Evolutionary conservation across 768 basidiomycete genomes (phyloP).

Genomic region (Dioszegia hungarica): DNA sequence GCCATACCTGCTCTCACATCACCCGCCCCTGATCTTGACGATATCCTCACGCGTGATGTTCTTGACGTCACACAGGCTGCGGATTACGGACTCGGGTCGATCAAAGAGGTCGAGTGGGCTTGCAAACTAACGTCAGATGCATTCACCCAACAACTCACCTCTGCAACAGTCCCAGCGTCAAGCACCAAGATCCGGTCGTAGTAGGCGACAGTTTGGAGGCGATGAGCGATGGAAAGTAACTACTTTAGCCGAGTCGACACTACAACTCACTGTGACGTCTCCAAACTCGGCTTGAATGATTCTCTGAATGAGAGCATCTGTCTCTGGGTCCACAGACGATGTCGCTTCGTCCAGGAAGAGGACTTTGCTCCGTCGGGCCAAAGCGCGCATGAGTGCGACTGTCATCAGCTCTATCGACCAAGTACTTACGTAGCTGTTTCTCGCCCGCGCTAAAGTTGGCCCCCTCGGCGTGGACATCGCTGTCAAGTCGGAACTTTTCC

Average conservation of each 20-base stretch:
- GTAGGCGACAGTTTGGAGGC: slow-evolving; percentile 41
- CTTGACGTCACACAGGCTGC: slow-evolving; percentile 10
- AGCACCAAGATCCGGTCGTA: slow-evolving; percentile 47
- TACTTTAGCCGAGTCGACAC: background rate
- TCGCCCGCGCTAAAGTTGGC: slow-evolving; percentile 64
- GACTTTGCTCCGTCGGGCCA: slow-evolving; percentile 60
- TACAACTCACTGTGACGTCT: slow-evolving; percentile 21
- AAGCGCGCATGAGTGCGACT: slow-evolving; percentile 59
- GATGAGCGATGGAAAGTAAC: slow-evolving; percentile 35
- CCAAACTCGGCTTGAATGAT: slow-evolving; percentile 62
- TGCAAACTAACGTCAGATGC: background rate
- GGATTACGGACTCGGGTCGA: background rate
- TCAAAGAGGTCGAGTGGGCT: background rate
- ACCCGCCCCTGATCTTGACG: background rate
- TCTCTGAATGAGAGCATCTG: slow-evolving; percentile 59
- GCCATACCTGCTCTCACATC: no score
- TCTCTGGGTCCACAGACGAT: slow-evolving; percentile 54
- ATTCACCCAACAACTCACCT: slow-evolving; percentile 48
- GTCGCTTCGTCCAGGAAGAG: slow-evolving; percentile 58
- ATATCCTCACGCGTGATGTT: slow-evolving; percentile 2
- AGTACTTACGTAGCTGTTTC: slow-evolving; percentile 54
- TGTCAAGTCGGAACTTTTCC: slow-evolving; percentile 64
- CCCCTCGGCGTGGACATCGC: slow-evolving; percentile 62
- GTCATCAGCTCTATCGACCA: background rate
- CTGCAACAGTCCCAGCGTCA: slow-evolving; percentile 39